Evolutionary conservation across 352 stramenopile species (phyloP), one percentile per base, ranked within the genome.

Genomic region (Phytophthora ohioensis): DNA sequence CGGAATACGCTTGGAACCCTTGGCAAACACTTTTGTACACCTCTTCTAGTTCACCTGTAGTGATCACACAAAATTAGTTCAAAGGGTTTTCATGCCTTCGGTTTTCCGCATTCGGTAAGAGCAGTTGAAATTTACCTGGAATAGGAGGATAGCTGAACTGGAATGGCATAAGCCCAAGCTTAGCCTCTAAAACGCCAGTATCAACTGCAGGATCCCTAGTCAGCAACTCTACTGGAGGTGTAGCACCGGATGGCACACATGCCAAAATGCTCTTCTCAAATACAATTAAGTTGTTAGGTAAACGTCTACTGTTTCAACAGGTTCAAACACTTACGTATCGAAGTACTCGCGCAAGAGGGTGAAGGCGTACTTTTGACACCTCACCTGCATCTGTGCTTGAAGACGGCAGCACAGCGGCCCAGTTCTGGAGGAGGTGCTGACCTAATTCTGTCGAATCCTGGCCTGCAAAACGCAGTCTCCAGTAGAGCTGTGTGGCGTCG

Each of bases 401-500:
- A 36, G 84, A 58, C 3, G 65, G n/a, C 27, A 64, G 4, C 7
- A 81, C 55, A 1, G 69, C 71, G 53, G 75, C 51, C 87, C 87
- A 94, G 35, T 79, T 78, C 0, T 90, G 73, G 2, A 82, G 47
- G 7, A 94, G 80, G 41, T 87, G 80, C n/a, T 91, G 69, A 21
- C 81, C 76, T 57, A 93, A 59, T 48, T 87, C 72, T 5, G 57
- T 60, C 1, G 76, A 81, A 45, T 93, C 82, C 27, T 93, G 76
- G 5, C 82, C 85, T 8, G 85, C 87, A 60, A 96, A 93, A 10
- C 88, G 84, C 36, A 96, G 73, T 38, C 89, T 88, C 89, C 89
- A 96, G 58, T 90, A 95, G 30, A 96, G 73, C 64, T 96, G 89
- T 8, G 86, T 95, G 2, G 81, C 83, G 31, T 96, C 86, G 38